These are phyloP conservation scores for Sugiyamaella floridensis DNA, from an alignment of 805 yeast genomes.

Conservation along the genomic window DNA sequence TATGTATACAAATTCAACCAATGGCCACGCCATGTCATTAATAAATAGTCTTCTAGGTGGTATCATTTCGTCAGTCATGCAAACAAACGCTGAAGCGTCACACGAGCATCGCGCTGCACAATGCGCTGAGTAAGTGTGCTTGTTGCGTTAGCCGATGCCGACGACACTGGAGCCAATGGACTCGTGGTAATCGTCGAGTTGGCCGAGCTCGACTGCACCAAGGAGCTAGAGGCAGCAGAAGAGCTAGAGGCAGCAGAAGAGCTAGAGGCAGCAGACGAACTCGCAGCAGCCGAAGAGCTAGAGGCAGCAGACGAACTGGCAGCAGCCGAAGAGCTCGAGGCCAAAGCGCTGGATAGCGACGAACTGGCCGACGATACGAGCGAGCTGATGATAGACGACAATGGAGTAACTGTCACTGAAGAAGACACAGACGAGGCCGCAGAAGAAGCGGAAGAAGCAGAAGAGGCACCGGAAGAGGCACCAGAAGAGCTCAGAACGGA, in stretches of 20 bases:
- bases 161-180: not conserved
- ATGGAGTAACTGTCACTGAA: not conserved
- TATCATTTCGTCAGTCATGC: not conserved
- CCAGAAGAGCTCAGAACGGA: not conserved
- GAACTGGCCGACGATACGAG: not conserved
- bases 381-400: not conserved
- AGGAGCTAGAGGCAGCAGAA: not conserved
- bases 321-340: not conserved
- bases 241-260: not conserved
- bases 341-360: not conserved
- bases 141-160: not conserved
- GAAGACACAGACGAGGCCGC: conserved; percentile 3
- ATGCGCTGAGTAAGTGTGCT: not conserved
- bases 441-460: not conserved
- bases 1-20: no score
- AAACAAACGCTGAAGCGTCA: not conserved
- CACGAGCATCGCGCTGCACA: not conserved
- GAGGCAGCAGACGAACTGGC: not conserved
- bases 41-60: not conserved
- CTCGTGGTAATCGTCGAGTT: no score
- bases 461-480: not conserved
- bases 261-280: no score
- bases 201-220: no score
- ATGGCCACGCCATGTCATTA: no score
- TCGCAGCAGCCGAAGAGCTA: not conserved